A percentile compares a stretch with the other conserved stretches of the same genome.
phyloP scores from a whole-genome alignment of 2,329 filamentous ascomycete species.

The Phyllosticta citribraziliensis region DNA sequence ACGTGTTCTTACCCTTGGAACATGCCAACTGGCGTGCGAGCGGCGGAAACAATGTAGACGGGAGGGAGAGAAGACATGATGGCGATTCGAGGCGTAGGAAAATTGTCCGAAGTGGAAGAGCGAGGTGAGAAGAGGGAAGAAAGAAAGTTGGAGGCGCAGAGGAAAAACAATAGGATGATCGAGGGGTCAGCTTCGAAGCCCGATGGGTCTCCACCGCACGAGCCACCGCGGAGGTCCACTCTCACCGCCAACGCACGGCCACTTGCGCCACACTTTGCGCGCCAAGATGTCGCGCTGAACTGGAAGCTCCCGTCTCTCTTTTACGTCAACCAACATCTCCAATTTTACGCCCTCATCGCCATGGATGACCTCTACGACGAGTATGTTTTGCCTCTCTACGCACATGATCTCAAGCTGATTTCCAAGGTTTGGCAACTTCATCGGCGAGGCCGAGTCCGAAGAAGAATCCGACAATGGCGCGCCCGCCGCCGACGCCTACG shows the following conservation, averaged over 20 bases:
- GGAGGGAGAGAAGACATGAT: conserved; percentile 69
- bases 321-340: conserved; percentile 3
- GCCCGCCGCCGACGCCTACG: conserved; percentile 70
- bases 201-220: conserved; percentile 3
- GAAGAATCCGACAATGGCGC: conserved; percentile 73
- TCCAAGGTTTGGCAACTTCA: conserved; percentile 89
- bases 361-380: conserved; percentile 99
- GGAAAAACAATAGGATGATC: conserved; percentile 2
- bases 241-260: not conserved
- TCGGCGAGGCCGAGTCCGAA: conserved; percentile 87
- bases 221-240: not conserved
- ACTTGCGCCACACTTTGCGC: not conserved
- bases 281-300: conserved; percentile 5
- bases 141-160: conserved; percentile 8
- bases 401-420: not conserved
- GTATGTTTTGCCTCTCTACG: conserved; percentile 36
- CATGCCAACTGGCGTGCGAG: conserved; percentile 82
- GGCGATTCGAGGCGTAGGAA: not conserved
- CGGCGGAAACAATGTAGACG: conserved; percentile 92
- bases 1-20: conserved; percentile 69
- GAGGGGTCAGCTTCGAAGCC: not conserved
- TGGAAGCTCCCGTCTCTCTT: conserved; percentile 6
- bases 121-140: conserved; percentile 4
- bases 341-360: conserved; percentile 7
- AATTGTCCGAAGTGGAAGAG: not conserved